Evolutionary conservation across 129 eudicot genomes (phyloP), one percentile per base, ranked within the genome.

Genomic region (Artemisia argyi): DNA sequence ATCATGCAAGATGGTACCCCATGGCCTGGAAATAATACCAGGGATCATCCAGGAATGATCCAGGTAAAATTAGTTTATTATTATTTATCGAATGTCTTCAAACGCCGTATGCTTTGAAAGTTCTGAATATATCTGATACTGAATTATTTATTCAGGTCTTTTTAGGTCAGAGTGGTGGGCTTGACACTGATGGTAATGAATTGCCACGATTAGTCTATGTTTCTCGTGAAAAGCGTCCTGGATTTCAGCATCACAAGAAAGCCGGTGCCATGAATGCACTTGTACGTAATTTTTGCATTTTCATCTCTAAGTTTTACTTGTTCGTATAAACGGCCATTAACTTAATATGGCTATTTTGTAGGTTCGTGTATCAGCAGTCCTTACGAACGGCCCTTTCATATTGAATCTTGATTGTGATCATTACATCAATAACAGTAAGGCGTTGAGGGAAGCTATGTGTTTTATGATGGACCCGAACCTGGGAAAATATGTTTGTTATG

Each of bases 321-420:
- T 61, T 12, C n/a, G 7, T 48, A 51, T 73, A 53, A 24, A 19
- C 24, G 20, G 58, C 8, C 64, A 51, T 10, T 72, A 80, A 74
- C 39, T 46, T 78, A 66, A 18, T 56, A 13, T 63, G 32, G 58
- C 18, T 74, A 61, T 49, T 75, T 83, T 79, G 11, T 84, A 95
- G 99, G 99, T 95, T 62, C 99, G 99, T 65, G 97, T 95, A 48
- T 91, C 99, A 56, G 99, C 99, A 67, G 99, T 95, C 78, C 97
- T 95, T 71, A 95, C 99, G 3, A 95, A 95, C 74, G 99, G 99
- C 46, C 99, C 99, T 48, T 95, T 95, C 79, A 72, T 95, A 84
- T 88, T 95, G 83, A 95, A 95, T 91, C 99, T 95, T 73, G 99
- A 95, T 85, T 95, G 99, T 88, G 99, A 95, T 90, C 99, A 95